phyloP scores from a whole-genome alignment of 1,284 basidiomycete species.

The Mycena sp. region DNA sequence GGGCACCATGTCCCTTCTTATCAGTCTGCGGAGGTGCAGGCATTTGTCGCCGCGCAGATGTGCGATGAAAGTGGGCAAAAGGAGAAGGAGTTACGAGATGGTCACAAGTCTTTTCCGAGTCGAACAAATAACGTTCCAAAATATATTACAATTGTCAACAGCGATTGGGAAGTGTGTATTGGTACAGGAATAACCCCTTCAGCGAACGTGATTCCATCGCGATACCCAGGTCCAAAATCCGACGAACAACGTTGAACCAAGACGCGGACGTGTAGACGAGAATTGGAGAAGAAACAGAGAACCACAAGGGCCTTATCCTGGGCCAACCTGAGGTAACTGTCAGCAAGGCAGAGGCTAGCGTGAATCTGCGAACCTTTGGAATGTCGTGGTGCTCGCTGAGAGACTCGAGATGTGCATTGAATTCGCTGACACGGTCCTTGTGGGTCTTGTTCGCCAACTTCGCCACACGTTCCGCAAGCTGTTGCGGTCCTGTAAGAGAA shows the following conservation, averaged over 20 bases:
- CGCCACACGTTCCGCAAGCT: constrained; percentile 86
- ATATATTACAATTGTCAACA: too few relatives aligned
- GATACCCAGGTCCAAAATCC: constrained; percentile 6
- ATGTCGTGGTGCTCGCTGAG: constrained; percentile 95
- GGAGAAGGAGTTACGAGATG: constrained; percentile 24
- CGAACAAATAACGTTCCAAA: too few relatives aligned
- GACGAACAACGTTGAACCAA: neutral
- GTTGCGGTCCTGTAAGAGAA: constrained; percentile 3
- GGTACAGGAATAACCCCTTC: constrained; percentile 1
- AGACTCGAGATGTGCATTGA: constrained; percentile 89
- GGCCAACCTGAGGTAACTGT: constrained; percentile 67
- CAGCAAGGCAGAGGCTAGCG: constrained; percentile 35
- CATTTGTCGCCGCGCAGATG: constrained; percentile 52
- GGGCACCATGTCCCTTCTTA: constrained; percentile 76
- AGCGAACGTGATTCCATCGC: constrained; percentile 9
- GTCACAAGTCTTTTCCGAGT: neutral
- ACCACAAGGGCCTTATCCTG: constrained; percentile 63
- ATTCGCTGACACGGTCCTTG: constrained; percentile 94
- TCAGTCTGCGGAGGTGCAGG: constrained; percentile 47
- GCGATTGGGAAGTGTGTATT: too few relatives aligned
- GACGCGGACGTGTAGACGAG: constrained; percentile 15
- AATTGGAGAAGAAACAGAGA: neutral
- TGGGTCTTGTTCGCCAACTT: constrained; percentile 90
- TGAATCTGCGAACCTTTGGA: constrained; percentile 71
- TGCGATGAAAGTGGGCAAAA: constrained; percentile 40